Evolutionary conservation across 208 protist genomes (phyloP).

Genomic region (Trypanosoma lewisi): DNA sequence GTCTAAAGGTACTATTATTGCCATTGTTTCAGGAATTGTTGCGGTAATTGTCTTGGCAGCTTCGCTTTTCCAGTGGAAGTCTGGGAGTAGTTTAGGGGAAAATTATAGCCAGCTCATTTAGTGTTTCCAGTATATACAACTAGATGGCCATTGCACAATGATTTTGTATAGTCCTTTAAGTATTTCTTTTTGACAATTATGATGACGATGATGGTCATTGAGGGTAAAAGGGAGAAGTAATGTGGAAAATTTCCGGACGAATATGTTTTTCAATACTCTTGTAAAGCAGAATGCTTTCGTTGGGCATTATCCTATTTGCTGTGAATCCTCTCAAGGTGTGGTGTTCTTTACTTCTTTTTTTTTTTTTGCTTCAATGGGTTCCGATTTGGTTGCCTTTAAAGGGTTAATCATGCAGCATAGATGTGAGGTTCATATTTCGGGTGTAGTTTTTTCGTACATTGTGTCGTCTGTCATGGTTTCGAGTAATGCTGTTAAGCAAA

Average conservation of each 20-base stretch:
- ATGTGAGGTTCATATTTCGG: slow-evolving; percentile 45
- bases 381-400: neutral
- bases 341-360: neutral
- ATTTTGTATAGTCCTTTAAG: neutral
- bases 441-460: slow-evolving; percentile 45
- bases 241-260: too few relatives aligned
- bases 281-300: too few relatives aligned
- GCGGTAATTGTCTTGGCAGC: slow-evolving; percentile 12
- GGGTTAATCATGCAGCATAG: slow-evolving; percentile 9
- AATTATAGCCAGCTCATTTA: slow-evolving; percentile 24
- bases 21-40: slow-evolving; percentile 20
- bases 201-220: too few relatives aligned
- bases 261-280: too few relatives aligned
- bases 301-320: too few relatives aligned
- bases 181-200: neutral
- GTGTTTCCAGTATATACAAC: neutral
- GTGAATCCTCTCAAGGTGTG: too few relatives aligned
- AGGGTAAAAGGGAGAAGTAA: too few relatives aligned
- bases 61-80: slow-evolving; percentile 23
- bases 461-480: slow-evolving; percentile 32
- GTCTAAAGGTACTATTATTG: slow-evolving; percentile 18
- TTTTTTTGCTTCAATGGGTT: neutral
- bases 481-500: slow-evolving; percentile 17
- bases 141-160: neutral
- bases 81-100: slow-evolving; percentile 9